Conservation (phyloP, 2,329 filamentous ascomycete species). For the Penicillium glabrum region DNA sequence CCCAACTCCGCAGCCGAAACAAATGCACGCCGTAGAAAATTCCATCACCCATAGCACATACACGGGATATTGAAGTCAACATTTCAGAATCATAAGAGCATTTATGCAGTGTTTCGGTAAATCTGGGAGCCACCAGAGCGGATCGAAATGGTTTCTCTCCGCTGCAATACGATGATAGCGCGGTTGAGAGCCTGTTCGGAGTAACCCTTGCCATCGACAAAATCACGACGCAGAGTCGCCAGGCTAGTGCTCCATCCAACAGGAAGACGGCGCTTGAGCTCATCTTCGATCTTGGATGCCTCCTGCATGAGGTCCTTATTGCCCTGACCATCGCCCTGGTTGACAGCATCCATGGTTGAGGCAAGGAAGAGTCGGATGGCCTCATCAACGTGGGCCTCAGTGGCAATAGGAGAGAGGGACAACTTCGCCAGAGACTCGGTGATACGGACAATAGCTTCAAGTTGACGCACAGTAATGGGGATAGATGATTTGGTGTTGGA, state of each 20-base stretch:
- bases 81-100: constrained; percentile 18
- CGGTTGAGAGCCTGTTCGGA: constrained; percentile 82
- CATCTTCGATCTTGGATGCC: constrained; percentile 80
- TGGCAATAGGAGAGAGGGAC: constrained; percentile 79
- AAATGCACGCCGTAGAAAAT: constrained; percentile 17
- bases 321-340: constrained; percentile 79
- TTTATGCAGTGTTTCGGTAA: constrained; percentile 47
- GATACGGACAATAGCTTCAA: constrained; percentile 96
- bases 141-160: constrained; percentile 69
- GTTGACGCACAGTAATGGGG: constrained; percentile 93
- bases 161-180: constrained; percentile 80
- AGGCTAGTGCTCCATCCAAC: constrained; percentile 95
- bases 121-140: constrained; percentile 51
- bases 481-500: constrained; percentile 90
- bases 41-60: constrained; percentile 19
- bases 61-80: constrained; percentile 19
- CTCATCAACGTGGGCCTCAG: constrained; percentile 91
- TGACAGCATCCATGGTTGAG: constrained; percentile 96
- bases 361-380: constrained; percentile 95
- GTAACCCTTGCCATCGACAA: constrained; percentile 89
- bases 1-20: constrained; percentile 17
- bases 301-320: constrained; percentile 91
- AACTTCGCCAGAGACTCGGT: constrained; percentile 94
- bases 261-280: constrained; percentile 80
- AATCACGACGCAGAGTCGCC: constrained; percentile 80